Conservation (phyloP, 352 stramenopile species). For the Pythium utonaiense region DNA sequence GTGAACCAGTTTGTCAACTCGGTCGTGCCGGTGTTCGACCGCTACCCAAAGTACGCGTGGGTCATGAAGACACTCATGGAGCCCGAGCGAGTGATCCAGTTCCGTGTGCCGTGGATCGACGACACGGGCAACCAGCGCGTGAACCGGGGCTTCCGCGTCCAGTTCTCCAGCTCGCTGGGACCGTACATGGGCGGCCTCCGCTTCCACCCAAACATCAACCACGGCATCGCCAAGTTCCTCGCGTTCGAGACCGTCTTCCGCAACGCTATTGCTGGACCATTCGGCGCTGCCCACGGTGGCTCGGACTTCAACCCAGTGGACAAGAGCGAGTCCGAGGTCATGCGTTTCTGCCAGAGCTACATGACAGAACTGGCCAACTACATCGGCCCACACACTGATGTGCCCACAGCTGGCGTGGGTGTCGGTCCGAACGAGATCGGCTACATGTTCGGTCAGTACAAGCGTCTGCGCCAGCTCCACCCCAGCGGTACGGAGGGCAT, state of each 20-base stretch:
- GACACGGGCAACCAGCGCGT: constrained; percentile 93
- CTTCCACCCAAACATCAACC: constrained; percentile 91
- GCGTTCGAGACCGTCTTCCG: constrained; percentile 96
- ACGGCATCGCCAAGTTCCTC: constrained; percentile 87
- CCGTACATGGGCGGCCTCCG: constrained; percentile 96
- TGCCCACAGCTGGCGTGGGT: constrained; percentile 94
- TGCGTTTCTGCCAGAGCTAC: constrained; percentile 98
- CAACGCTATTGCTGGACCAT: constrained; percentile 90
- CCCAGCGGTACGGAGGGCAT: constrained; percentile 80
- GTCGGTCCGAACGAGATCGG: constrained; percentile 93
- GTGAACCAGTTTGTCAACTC: constrained; percentile 80
- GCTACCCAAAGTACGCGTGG: constrained; percentile 88
- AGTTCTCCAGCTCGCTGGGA: constrained; percentile 91
- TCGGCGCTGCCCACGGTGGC: constrained; percentile 83
- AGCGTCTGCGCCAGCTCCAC: constrained; percentile 89
- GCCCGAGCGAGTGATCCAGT: constrained; percentile 93
- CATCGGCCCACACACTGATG: constrained; percentile 95
- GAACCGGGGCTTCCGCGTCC: constrained; percentile 96
- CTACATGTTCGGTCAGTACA: constrained; percentile 98
- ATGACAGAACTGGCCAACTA: constrained; percentile 98
- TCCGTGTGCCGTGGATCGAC: constrained; percentile 97
- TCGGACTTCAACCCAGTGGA: constrained; percentile 97
- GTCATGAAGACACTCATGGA: constrained; percentile 94
- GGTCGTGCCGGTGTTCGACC: constrained; percentile 82
- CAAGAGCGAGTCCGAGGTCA: constrained; percentile 97